These are phyloP conservation scores for Colletotrichum agaves DNA, from an alignment of 2,329 filamentous ascomycete species.

Conservation along the genomic window DNA sequence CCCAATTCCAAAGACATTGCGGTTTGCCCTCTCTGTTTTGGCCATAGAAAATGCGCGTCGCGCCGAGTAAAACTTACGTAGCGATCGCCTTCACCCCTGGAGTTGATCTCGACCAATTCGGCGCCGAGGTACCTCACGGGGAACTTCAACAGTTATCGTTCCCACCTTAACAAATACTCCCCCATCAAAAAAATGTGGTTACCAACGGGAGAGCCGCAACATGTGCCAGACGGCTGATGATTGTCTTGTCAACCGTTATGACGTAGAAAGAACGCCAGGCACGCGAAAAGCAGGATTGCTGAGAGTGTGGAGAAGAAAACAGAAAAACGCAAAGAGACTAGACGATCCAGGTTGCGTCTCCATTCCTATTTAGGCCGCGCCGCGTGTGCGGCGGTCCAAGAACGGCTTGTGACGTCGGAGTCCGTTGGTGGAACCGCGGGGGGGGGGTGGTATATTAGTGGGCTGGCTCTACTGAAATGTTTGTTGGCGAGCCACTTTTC, in stretches of 20 bases:
- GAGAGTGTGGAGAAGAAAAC: slow-evolving; percentile 2
- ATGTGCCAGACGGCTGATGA: not conserved
- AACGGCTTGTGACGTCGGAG: slow-evolving; percentile 27
- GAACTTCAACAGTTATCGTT: not conserved
- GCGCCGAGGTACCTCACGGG: not conserved
- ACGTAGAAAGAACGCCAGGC: slow-evolving; percentile 5
- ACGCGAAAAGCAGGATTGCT: slow-evolving; percentile 5
- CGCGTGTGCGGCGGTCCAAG: not conserved
- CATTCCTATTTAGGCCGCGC: not conserved
- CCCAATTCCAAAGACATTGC: not conserved
- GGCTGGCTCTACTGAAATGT: too few relatives aligned
- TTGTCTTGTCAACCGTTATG: not conserved
- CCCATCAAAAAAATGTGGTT: not conserved
- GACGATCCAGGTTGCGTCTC: too few relatives aligned
- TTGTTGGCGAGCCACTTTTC: not conserved
- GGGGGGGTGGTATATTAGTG: not conserved
- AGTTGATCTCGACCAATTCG: slow-evolving; percentile 7
- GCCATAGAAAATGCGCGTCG: not conserved
- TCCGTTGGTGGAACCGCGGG: slow-evolving; percentile 19
- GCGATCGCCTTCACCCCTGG: not conserved
- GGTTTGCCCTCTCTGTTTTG: not conserved
- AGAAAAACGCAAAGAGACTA: not conserved
- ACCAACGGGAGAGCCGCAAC: slow-evolving; percentile 12
- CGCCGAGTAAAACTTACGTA: slow-evolving; percentile 1
- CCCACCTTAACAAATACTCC: not conserved